Evolutionary conservation across 1,139 yeast species (phyloP).

Genomic region (Saccharomycopsis phalli): DNA sequence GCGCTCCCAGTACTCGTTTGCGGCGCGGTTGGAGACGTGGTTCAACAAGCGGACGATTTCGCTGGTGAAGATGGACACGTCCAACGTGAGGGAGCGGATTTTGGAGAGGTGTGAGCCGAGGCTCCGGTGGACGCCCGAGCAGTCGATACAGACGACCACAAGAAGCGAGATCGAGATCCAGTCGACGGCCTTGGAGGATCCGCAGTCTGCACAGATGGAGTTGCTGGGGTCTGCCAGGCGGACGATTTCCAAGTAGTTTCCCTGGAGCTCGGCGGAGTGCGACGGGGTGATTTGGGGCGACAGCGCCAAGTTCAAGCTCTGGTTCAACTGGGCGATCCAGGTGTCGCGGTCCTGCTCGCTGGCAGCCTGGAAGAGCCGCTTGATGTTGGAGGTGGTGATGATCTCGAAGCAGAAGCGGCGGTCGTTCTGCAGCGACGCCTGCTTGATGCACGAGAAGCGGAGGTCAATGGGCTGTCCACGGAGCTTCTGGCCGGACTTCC

Average conservation of each 20-base stretch:
- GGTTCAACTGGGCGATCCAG: conserved; percentile 51
- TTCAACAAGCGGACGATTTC: conserved; percentile 51
- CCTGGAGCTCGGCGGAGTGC: neutral
- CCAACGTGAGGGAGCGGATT: conserved; percentile 73
- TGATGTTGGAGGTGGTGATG: conserved; percentile 58
- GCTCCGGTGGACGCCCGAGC: conserved; percentile 71
- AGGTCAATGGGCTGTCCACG: conserved; percentile 66
- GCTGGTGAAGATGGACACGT: conserved; percentile 45
- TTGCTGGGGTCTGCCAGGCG: conserved; percentile 49
- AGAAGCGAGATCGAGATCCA: conserved; percentile 81
- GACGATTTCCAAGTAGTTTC: conserved; percentile 36
- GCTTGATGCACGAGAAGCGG: conserved; percentile 60
- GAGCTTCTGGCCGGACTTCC: conserved; percentile 64
- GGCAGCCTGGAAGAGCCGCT: conserved; percentile 71
- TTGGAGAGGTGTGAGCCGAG: conserved; percentile 66
- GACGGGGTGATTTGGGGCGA: neutral
- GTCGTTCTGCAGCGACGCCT: conserved; percentile 26
- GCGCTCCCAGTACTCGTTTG: conserved; percentile 52
- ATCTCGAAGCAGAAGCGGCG: conserved; percentile 63
- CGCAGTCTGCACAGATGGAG: conserved; percentile 71
- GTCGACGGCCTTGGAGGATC: conserved; percentile 54
- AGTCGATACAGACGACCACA: conserved; percentile 69
- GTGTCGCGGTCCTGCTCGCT: conserved; percentile 56
- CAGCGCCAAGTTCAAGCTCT: conserved; percentile 9
- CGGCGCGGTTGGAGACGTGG: conserved; percentile 55